Conservation (phyloP, 306 rosid genomes). For the cucumber (Cucumis sativus) region Cucumber_9930_V3 NC_026656.2:20167001-20167500, state of each 20-base stretch:
- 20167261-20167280: constrained; percentile 2
- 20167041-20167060: constrained; percentile 99
- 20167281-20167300: background rate
- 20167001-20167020: constrained; percentile 73
- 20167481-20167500: background rate
- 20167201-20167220: background rate
- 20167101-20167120: constrained; percentile 21
- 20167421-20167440: background rate
- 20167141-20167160: constrained; percentile 8
- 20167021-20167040: constrained; percentile 95
- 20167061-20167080: constrained; percentile 86
- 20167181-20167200: constrained; percentile 2
- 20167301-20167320: background rate
- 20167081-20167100: constrained; percentile 97
- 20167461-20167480: background rate
- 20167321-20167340: background rate
- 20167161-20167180: constrained; percentile 8
- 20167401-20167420: background rate
- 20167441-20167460: background rate
- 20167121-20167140: background rate
- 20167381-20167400: background rate
- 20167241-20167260: background rate
- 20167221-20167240: background rate
- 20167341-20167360: background rate
- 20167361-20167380: background rate